These are phyloP conservation scores for Rhizophagus sp. DNA, from an alignment of 192 early-diverging fungal species.

Conservation along the genomic window DNA sequence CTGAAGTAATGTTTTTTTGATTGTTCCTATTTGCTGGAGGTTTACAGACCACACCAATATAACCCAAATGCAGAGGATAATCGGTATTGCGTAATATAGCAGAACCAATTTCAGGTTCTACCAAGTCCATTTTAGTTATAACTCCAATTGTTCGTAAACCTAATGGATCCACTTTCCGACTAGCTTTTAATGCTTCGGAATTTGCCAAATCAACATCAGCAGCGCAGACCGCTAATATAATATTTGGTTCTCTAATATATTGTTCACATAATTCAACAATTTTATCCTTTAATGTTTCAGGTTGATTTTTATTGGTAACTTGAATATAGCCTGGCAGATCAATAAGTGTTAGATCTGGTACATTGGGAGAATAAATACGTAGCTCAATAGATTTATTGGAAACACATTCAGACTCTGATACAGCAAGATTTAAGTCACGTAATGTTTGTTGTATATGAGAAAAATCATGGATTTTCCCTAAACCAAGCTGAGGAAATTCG, in stretches of 20 bases:
- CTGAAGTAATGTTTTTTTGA: constrained; percentile 50
- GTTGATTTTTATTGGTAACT: constrained; percentile 81
- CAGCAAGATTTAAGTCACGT: constrained; percentile 92
- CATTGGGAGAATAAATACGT: constrained; percentile 80
- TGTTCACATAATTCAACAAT: constrained; percentile 84
- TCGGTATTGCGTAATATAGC: constrained; percentile 86
- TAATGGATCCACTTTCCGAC: constrained; percentile 76
- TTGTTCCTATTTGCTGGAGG: constrained; percentile 42
- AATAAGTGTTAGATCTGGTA: constrained; percentile 82
- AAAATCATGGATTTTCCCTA: constrained; percentile 91
- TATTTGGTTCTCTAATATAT: constrained; percentile 79
- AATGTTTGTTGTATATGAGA: constrained; percentile 89
- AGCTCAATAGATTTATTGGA: constrained; percentile 83
- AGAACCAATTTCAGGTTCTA: constrained; percentile 76
- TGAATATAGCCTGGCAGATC: constrained; percentile 89
- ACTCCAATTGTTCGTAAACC: constrained; percentile 83
- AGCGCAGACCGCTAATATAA: constrained; percentile 81
- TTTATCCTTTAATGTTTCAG: constrained; percentile 70
- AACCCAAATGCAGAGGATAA: constrained; percentile 92
- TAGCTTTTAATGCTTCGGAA: constrained; percentile 77
- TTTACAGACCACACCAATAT: constrained; percentile 95
- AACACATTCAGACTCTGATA: constrained; percentile 89
- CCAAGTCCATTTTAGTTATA: constrained; percentile 86
- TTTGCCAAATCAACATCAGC: constrained; percentile 88
- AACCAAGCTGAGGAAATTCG: constrained; percentile 80